Percentiles rank a stretch among this genome's conserved stretches.
These are phyloP conservation scores for Suillus sp. DNA, from an alignment of 768 basidiomycete genomes.

Conservation along the genomic window DNA sequence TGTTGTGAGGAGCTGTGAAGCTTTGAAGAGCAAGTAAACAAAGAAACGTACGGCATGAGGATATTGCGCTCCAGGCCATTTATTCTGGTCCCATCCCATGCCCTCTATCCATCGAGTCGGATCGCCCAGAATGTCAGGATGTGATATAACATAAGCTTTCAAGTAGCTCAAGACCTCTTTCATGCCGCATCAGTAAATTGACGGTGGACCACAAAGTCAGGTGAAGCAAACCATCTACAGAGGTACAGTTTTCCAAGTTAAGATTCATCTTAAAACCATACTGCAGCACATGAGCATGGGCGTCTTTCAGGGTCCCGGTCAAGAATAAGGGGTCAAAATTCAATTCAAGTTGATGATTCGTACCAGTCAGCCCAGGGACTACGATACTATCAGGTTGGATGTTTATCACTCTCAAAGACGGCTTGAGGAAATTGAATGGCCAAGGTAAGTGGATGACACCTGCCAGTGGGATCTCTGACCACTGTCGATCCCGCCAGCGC, in stretches of 20 bases:
- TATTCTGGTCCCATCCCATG: constrained; percentile 94
- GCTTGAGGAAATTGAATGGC: constrained; percentile 24
- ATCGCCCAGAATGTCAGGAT: constrained; percentile 58
- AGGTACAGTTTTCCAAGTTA: constrained; percentile 57
- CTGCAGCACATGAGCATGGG: constrained; percentile 76
- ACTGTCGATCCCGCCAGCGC: constrained; percentile 25
- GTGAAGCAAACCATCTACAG: constrained; percentile 53
- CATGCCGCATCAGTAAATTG: neutral
- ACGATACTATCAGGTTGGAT: constrained; percentile 47
- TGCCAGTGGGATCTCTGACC: constrained; percentile 1
- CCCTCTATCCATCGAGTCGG: constrained; percentile 74
- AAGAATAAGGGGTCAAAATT: neutral
- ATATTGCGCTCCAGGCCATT: constrained; percentile 63
- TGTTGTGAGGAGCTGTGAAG: neutral
- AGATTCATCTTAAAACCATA: constrained; percentile 71
- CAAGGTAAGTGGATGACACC: constrained; percentile 25
- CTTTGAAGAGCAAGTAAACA: neutral
- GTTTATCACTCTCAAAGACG: constrained; percentile 25
- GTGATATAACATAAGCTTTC: constrained; percentile 56
- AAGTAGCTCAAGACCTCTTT: constrained; percentile 66
- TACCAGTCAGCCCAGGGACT: constrained; percentile 76
- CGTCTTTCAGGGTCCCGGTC: constrained; percentile 54
- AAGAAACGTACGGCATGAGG: constrained; percentile 62
- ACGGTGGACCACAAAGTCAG: too few relatives aligned
- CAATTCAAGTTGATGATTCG: neutral